Base-by-base conservation (phyloP, 805 yeast genomes). In the Pichia kluyveri region DNA sequence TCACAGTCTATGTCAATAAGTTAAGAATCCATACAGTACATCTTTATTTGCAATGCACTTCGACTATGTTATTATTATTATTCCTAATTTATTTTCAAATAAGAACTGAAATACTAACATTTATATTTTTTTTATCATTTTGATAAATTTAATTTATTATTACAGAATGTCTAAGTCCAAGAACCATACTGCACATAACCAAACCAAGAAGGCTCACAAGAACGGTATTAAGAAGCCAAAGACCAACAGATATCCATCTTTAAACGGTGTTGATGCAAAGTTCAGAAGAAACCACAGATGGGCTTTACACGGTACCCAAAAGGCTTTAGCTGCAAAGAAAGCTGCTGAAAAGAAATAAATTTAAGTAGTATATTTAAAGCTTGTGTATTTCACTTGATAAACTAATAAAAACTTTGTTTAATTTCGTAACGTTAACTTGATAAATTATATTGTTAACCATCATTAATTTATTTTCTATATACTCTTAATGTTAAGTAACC, bases 181-280 rank as follows among this genome's bases (percentile, higher is more conserved):
- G 96, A 93, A 93, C 80, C 98, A 93, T 76, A 93, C 99, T 77
- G 90, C 89, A 78, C 99, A 93, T 79, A 93, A 93, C 95, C 98
- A 91, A 79, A 86, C 85, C 89, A 86, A 77, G 74, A 93, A 93
- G 95, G 98, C 98, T 70, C 99, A 93, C 97, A 90, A 84, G 73
- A 93, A 93, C 86, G 99, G 99, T 80, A 91, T 93, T 81, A 91
- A 91, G 86, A 93, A 91, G 90, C 96, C 97, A 67, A 86, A 81
- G 83, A 84, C 96, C 70, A 77, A 82, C 95, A 90, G 87, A 81
- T 89, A 91, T 83, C 96, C 96, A 64, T 90, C 98, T 61, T 81
- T 88, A 76, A 91, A 87, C 79, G 96, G 96, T 82, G 97, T 91
- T 73, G 98, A 93, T 76, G 83, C 99, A 72, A 93, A 93, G 85